Conservation (phyloP, 495 filamentous ascomycete species). For the Penicillium silybi region DNA sequence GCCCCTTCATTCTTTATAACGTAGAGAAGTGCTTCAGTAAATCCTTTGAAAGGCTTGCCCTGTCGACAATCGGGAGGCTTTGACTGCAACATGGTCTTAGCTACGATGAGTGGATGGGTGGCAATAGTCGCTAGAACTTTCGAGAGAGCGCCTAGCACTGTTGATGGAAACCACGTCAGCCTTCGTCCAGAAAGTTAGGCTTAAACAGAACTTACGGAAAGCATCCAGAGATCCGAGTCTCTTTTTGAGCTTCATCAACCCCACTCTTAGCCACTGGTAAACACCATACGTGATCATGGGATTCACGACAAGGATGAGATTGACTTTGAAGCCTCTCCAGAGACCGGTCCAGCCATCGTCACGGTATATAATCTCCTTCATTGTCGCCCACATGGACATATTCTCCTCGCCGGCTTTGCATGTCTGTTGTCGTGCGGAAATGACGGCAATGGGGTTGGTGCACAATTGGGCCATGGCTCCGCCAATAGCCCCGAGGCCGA, state of each 20-base stretch:
- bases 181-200: background rate
- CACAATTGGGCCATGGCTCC: constrained; percentile 84
- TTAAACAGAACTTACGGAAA: constrained; percentile 56
- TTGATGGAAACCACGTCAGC: background rate
- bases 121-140: constrained; percentile 78
- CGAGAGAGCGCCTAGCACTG: constrained; percentile 78
- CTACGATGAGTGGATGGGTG: constrained; percentile 88
- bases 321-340: constrained; percentile 53
- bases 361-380: constrained; percentile 68
- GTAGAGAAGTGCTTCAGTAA: constrained; percentile 79
- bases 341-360: constrained; percentile 79
- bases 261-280: constrained; percentile 74
- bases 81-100: constrained; percentile 85
- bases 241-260: constrained; percentile 62
- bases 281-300: constrained; percentile 93
- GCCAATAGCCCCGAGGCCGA: constrained; percentile 69
- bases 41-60: constrained; percentile 83
- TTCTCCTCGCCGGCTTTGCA: constrained; percentile 62
- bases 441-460: constrained; percentile 86
- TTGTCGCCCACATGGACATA: constrained; percentile 77
- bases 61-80: constrained; percentile 69
- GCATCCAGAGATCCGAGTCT: constrained; percentile 71
- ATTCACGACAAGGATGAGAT: constrained; percentile 64
- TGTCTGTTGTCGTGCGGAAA: constrained; percentile 86
- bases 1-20: constrained; percentile 77